These are phyloP conservation scores for Croton setiger DNA, from an alignment of 441 rosid species.

Conservation along the genomic window DNA sequence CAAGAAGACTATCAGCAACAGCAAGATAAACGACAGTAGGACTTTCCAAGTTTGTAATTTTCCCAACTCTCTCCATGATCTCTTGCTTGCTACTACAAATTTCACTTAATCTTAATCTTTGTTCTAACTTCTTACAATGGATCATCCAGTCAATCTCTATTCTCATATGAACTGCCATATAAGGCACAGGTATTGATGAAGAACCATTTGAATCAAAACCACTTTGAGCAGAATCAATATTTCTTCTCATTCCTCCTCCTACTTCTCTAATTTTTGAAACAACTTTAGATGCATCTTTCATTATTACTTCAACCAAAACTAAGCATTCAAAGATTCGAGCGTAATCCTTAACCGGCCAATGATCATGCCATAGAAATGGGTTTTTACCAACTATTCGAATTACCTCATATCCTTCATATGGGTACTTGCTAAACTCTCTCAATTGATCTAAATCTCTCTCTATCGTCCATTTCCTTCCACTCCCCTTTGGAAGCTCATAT, in stretches of 20 bases:
- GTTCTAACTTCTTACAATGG: conserved; percentile 90
- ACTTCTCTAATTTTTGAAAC: conserved; percentile 61
- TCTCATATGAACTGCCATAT: conserved; percentile 93
- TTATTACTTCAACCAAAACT: conserved; percentile 65
- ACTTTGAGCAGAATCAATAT: conserved; percentile 13
- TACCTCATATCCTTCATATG: conserved; percentile 56
- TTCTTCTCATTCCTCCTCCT: conserved; percentile 37
- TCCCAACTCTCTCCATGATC: conserved; percentile 71
- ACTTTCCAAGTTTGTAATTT: conserved; percentile 40
- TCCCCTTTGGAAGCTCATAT: conserved; percentile 71
- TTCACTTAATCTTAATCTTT: conserved; percentile 49
- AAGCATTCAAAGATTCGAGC: conserved; percentile 86
- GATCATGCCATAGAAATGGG: conserved; percentile 97
- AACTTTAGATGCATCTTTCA: conserved; percentile 72
- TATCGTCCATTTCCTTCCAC: conserved; percentile 91
- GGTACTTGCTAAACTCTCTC: conserved; percentile 34
- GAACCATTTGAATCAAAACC: conserved; percentile 15
- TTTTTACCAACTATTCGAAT: conserved; percentile 72
- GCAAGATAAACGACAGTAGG: conserved; percentile 78
- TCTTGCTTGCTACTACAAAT: conserved; percentile 92
- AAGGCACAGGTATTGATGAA: conserved; percentile 28
- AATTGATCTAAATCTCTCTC: conserved; percentile 78
- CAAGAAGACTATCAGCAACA: conserved; percentile 76
- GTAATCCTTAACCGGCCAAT: conserved; percentile 88
- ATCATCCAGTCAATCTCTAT: conserved; percentile 99